These are phyloP conservation scores for Megacollybia platyphylla DNA, from an alignment of 1,284 basidiomycete species.

Conservation along the genomic window DNA sequence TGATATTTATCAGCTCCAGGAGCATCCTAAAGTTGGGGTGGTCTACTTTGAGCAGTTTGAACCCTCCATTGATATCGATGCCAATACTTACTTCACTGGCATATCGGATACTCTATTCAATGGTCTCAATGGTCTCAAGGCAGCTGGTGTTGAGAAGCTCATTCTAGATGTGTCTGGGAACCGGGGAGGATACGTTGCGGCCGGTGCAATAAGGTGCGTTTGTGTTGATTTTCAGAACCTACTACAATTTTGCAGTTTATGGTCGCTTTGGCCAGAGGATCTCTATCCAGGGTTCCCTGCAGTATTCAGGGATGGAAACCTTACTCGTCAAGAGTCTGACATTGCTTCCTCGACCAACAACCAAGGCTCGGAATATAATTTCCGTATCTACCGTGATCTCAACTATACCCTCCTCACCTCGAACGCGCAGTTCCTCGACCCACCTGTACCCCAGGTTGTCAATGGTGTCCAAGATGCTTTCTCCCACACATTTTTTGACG, in stretches of 20 bases:
- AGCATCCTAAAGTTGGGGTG: conserved; percentile 9
- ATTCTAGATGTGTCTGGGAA: conserved; percentile 9
- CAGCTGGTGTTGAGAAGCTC: conserved; percentile 8
- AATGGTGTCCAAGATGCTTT: conserved; percentile 8
- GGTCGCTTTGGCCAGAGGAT: conserved; percentile 8
- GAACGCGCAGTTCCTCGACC: conserved; percentile 8
- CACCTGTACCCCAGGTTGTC: conserved; percentile 6
- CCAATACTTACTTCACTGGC: conserved; percentile 7
- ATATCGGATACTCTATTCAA: conserved; percentile 8
- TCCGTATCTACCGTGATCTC: conserved; percentile 4
- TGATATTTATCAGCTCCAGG: conserved; percentile 9
- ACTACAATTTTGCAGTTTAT: background rate
- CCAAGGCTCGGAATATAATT: conserved; percentile 7
- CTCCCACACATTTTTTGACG: conserved; percentile 7
- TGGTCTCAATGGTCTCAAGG: conserved; percentile 7
- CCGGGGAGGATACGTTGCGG: conserved; percentile 7
- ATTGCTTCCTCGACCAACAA: conserved; percentile 2
- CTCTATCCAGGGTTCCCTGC: conserved; percentile 8
- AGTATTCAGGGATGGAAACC: conserved; percentile 6
- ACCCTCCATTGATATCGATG: conserved; percentile 4
- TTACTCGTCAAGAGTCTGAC: conserved; percentile 7
- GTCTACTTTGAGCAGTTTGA: conserved; percentile 10
- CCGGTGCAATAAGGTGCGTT: conserved; percentile 3
- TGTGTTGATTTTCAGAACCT: too few relatives aligned
- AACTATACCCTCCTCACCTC: conserved; percentile 5